phyloP scores from a whole-genome alignment of 257 asterid genomes.

The Ocimum tenuiflorum region DNA sequence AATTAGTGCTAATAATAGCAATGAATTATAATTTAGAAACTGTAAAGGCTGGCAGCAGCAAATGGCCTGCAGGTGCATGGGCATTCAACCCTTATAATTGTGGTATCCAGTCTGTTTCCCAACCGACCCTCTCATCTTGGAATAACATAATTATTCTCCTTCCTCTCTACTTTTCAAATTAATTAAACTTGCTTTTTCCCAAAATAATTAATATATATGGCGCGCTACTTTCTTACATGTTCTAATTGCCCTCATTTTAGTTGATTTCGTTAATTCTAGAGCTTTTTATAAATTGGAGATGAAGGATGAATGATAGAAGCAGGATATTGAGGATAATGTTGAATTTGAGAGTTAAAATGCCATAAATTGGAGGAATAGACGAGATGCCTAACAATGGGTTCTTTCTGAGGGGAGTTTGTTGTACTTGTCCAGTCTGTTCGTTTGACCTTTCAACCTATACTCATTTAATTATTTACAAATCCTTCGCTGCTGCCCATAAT shows the following conservation, averaged over 20 bases:
- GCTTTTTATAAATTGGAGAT: too few relatives aligned
- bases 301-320: too few relatives aligned
- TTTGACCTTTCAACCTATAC: constrained; percentile 19
- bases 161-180: background rate
- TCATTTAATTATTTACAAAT: background rate
- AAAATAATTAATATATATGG: background rate
- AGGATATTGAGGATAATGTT: too few relatives aligned
- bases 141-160: background rate
- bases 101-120: background rate
- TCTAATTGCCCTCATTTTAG: too few relatives aligned
- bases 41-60: background rate
- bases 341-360: too few relatives aligned
- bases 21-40: background rate
- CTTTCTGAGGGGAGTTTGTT: background rate
- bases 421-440: constrained; percentile 31
- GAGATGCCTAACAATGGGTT: background rate
- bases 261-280: too few relatives aligned
- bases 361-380: background rate
- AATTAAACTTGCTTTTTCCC: background rate
- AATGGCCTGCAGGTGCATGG: too few relatives aligned
- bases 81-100: background rate
- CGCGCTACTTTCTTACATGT: too few relatives aligned
- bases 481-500: too few relatives aligned
- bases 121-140: background rate
- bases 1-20: background rate